These are phyloP conservation scores for Abrus precatorius DNA, from an alignment of 306 rosid species.

Conservation along the genomic window DNA sequence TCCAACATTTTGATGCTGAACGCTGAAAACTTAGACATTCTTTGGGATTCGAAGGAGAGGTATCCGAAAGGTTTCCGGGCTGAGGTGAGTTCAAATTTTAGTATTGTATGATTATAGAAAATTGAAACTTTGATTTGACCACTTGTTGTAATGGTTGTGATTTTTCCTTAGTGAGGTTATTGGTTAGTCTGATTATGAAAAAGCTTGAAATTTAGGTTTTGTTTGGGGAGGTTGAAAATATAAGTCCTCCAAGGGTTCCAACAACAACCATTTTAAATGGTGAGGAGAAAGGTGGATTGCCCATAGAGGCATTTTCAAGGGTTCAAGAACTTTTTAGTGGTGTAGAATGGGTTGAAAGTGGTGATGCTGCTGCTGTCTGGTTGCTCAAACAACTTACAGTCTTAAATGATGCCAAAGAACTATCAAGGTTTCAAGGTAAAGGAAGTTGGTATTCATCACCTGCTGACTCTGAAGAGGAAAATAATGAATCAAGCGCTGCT, in stretches of 20 bases:
- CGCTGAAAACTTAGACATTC: slow-evolving; percentile 89
- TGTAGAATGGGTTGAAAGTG: slow-evolving; percentile 86
- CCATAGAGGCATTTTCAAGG: slow-evolving; percentile 96
- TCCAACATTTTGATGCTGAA: slow-evolving; percentile 90
- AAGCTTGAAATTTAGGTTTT: slow-evolving; percentile 70
- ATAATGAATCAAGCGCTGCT: slow-evolving; percentile 87
- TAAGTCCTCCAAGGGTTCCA: slow-evolving; percentile 82
- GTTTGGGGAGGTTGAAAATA: slow-evolving; percentile 92
- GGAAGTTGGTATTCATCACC: slow-evolving; percentile 82
- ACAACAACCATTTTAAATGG: slow-evolving; percentile 82
- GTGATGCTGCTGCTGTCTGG: slow-evolving; percentile 97
- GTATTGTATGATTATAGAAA: slow-evolving; percentile 39
- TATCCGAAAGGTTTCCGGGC: slow-evolving; percentile 93
- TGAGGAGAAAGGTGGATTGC: slow-evolving; percentile 96
- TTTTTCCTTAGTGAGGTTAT: slow-evolving; percentile 19
- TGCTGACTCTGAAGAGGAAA: slow-evolving; percentile 93
- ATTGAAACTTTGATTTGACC: slow-evolving; percentile 1
- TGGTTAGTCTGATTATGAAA: slow-evolving; percentile 46
- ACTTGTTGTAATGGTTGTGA: slow-evolving; percentile 24
- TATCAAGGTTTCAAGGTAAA: slow-evolving; percentile 81
- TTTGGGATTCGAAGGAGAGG: slow-evolving; percentile 94
- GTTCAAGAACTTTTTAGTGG: slow-evolving; percentile 96
- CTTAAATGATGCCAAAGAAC: slow-evolving; percentile 80
- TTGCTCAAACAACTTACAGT: slow-evolving; percentile 84
- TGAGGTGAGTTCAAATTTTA: slow-evolving; percentile 68